Evolutionary conservation across 805 yeast genomes (phyloP).

Genomic region (Kuraishia ogatae): DNA sequence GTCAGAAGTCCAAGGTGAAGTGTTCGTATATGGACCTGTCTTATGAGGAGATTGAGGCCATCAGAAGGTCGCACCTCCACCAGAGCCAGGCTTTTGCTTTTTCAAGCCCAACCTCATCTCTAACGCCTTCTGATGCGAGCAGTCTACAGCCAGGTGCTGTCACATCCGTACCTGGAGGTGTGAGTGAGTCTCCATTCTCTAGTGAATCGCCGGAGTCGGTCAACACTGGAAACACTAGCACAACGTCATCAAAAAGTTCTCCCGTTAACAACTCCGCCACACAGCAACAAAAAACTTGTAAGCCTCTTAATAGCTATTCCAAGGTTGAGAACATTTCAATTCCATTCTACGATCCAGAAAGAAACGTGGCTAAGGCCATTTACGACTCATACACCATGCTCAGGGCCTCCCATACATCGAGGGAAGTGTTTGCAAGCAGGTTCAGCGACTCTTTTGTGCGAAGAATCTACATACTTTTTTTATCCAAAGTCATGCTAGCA

Average conservation of each 20-base stretch:
- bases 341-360: not conserved
- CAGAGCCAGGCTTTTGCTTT: not conserved
- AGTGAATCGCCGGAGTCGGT: not conserved
- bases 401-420: not conserved
- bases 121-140: not conserved
- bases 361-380: not conserved
- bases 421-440: not conserved
- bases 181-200: not conserved
- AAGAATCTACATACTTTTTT: not conserved
- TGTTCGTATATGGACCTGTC: constrained; percentile 35
- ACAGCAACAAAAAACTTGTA: not conserved
- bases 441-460: not conserved
- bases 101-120: not conserved
- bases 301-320: not conserved
- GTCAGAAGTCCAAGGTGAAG: constrained; percentile 34
- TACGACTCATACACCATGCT: not conserved
- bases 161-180: not conserved
- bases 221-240: not conserved
- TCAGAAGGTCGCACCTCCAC: constrained; percentile 2
- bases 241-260: not conserved
- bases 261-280: not conserved
- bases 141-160: not conserved
- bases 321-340: not conserved
- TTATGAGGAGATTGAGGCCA: constrained; percentile 5
- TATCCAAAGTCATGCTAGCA: not conserved